Base-by-base conservation (phyloP, 2,329 filamentous ascomycete species). In the Seiridium cupressi region DNA sequence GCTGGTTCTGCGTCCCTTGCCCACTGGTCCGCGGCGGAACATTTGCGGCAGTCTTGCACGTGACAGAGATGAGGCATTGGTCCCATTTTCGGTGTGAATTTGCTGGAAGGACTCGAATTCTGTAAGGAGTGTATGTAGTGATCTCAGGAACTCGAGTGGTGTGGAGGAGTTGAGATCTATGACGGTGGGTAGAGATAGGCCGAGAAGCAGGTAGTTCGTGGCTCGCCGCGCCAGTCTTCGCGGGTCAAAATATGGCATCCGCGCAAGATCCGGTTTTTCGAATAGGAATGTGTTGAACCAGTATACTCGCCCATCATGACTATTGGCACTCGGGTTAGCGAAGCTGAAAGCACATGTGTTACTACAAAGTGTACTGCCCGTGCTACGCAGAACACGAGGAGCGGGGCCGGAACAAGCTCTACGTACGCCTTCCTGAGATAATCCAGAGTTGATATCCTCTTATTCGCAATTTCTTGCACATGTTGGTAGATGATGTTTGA, bases 221-320 rank as follows among this genome's bases (percentile, higher is more conserved):
- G 95, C 94, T 67, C 95, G 91, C 61, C 93, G 90, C 63, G 92
- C 89, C 54, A 97, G 86, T 72, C 94, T 95, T 64, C 90, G 88
- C 3, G 87, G 80, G 61, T 96, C 91, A 72, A 96, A 94, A 72
- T 92, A 96, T 51, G 94, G 89, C 79, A 97, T 89, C 70, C 89
- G 88, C 56, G 84, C 80, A 40, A 98, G 83, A 74, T 97, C 92
- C 36, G 85, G 76, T 69, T 92, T 90, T 65, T 93, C 91, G 76
- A 97, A 97, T 70, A 96, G 90, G 62, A 97, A 86, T 0, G 95
- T 97, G 77, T 97, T 97, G 81, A 98, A 97, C 93, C 95, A 98
- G 79, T 96, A 98, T 47, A 97, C 88, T 61, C 92, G 89, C 62
- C 94, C 93, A 77, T 97, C 93, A 72, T 99, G 93, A 35, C 92